Evolutionary conservation across 768 basidiomycete species (phyloP).

Genomic region (Auricularia sp.): DNA sequence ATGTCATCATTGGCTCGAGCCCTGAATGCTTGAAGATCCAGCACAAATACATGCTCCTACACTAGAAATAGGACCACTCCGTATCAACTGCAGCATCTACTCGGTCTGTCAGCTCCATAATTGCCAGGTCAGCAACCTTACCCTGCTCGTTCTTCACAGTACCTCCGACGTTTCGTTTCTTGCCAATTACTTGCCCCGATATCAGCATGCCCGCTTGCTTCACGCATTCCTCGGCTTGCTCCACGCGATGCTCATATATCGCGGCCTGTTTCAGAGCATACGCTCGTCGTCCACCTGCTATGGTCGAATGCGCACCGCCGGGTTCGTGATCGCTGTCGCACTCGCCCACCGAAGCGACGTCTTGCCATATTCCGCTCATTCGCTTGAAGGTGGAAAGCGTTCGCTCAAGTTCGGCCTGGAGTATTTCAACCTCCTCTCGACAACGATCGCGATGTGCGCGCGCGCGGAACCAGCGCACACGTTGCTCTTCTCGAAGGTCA

Average conservation of each 20-base stretch:
- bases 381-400: not conserved
- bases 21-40: no score
- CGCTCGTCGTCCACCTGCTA: not conserved
- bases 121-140: not conserved
- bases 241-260: slow-evolving; percentile 1
- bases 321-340: no score
- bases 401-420: slow-evolving; percentile 11
- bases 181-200: not conserved
- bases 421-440: slow-evolving; percentile 14
- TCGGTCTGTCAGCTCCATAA: no score
- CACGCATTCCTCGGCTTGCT: not conserved
- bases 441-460: slow-evolving; percentile 10
- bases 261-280: slow-evolving; percentile 9
- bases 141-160: not conserved
- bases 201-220: not conserved
- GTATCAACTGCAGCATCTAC: no score
- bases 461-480: slow-evolving; percentile 14
- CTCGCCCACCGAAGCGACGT: no score
- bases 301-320: no score
- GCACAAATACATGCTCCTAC: slow-evolving; percentile 45
- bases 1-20: no score
- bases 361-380: not conserved
- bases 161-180: not conserved
- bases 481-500: slow-evolving; percentile 26
- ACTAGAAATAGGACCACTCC: no score